phyloP scores from a whole-genome alignment of 306 rosid genomes.

The Albizia julibrissin region DNA sequence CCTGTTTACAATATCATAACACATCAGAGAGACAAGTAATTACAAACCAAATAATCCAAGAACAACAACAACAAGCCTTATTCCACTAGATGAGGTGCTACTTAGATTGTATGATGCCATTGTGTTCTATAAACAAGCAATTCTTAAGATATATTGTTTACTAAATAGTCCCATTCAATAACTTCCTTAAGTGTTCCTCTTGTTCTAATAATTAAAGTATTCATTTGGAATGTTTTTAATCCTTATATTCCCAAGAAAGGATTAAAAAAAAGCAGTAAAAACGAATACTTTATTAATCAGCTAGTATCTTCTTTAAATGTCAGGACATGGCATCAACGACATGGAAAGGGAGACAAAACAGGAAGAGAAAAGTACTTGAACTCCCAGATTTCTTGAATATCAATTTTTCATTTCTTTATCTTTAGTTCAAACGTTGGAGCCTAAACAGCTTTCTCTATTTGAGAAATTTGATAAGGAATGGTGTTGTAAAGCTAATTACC shows the following conservation, averaged over 20 bases:
- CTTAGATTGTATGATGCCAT: not conserved
- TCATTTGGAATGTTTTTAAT: not conserved
- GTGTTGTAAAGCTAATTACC: not conserved
- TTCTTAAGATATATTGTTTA: not conserved
- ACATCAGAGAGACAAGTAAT: slow-evolving; percentile 3
- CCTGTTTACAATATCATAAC: slow-evolving; percentile 49
- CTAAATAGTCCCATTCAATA: not conserved
- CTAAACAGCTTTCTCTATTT: slow-evolving; percentile 9
- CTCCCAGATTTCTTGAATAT: slow-evolving; percentile 1
- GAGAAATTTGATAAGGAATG: slow-evolving; percentile 12
- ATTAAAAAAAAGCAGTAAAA: slow-evolving; percentile 13
- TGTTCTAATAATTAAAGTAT: not conserved
- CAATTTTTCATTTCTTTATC: not conserved
- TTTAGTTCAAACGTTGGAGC: slow-evolving; percentile 13
- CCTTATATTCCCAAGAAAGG: not conserved
- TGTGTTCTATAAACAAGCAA: not conserved
- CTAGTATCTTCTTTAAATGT: not conserved
- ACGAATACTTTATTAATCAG: not conserved
- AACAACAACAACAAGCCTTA: not conserved
- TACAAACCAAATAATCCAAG: slow-evolving; percentile 1
- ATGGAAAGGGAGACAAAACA: not conserved
- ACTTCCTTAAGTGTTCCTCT: not conserved
- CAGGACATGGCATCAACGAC: not conserved
- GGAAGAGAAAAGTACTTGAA: slow-evolving; percentile 9
- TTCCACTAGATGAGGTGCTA: not conserved